A percentile compares a stretch with the other conserved stretches of the same genome.
phyloP scores from a whole-genome alignment of 805 yeast genomes.

The Deakozyma indianensis region DNA sequence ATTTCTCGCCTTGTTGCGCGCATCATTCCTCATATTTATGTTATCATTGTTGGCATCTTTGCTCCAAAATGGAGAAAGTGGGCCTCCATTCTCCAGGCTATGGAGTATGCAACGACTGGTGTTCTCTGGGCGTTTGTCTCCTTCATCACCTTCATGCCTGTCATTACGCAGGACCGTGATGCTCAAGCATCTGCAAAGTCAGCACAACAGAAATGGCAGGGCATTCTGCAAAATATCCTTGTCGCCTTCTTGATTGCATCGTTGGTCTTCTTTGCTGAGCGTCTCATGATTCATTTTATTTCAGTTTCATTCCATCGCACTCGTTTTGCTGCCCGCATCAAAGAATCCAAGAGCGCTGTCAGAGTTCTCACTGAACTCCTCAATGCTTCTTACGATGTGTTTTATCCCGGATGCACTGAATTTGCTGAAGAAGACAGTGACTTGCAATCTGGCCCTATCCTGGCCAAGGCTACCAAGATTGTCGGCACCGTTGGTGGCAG shows the following conservation, averaged over 20 bases:
- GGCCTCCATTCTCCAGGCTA: slow-evolving; percentile 19
- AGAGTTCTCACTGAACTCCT: slow-evolving; percentile 18
- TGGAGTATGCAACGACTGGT: slow-evolving; percentile 21
- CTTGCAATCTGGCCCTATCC: slow-evolving; percentile 14
- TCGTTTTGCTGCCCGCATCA: slow-evolving; percentile 24
- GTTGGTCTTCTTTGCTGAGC: slow-evolving; percentile 22
- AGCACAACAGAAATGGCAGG: slow-evolving; percentile 21
- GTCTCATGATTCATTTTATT: slow-evolving; percentile 22
- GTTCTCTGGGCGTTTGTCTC: slow-evolving; percentile 22
- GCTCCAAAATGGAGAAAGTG: slow-evolving; percentile 19
- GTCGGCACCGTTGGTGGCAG: slow-evolving; percentile 6
- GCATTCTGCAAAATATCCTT: slow-evolving; percentile 19
- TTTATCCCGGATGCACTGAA: slow-evolving; percentile 21
- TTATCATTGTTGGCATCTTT: slow-evolving; percentile 18
- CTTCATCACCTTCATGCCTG: slow-evolving; percentile 23
- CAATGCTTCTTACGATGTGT: slow-evolving; percentile 19
- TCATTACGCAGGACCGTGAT: slow-evolving; percentile 17
- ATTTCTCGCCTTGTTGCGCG: slow-evolving; percentile 21
- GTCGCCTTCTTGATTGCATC: slow-evolving; percentile 25
- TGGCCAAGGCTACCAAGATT: slow-evolving; percentile 5
- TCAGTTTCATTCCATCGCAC: slow-evolving; percentile 26
- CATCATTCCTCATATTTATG: slow-evolving; percentile 18
- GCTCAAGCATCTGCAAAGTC: slow-evolving; percentile 7
- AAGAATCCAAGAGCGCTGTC: slow-evolving; percentile 21
- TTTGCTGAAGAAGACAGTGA: slow-evolving; percentile 22